Evolutionary conservation across 352 stramenopile species (phyloP), one percentile per base, ranked within the genome.

Genomic region (Pythium phragmitis): DNA sequence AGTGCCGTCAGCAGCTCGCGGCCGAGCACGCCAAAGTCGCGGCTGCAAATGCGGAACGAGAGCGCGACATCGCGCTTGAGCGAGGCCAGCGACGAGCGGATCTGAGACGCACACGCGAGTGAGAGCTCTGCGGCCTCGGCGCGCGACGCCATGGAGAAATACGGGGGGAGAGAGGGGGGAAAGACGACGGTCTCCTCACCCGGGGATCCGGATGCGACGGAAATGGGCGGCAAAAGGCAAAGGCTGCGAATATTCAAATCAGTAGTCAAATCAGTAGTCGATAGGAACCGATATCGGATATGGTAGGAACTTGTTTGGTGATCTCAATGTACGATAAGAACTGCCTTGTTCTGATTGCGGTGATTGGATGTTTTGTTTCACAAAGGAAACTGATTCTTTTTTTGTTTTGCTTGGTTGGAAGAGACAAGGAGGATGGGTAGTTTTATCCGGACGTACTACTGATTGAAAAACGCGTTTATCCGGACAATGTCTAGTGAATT

Each of bases 21-120:
- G 2, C 85, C 85, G 6, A 94, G 70, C n/a, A 83, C 63, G 55
- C 72, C 70, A 52, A 92, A 92, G 69, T 94, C 85, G 52, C 75
- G 79, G 47, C 75, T 73, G 61, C 82, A 94, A 33, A 92, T 70
- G 13, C 80, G 76, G 52, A 94, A 80, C 42, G 82, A 92, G 11
- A 74, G 63, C 43, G 78, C 72, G 51, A 94, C 81, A 64, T 94
- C 85, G 51, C 67, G 72, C 55, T 85, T 81, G 37, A 94, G 78
- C 37, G 68, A 60, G 2, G 33, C 52, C 9, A 94, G 66, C 39
- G 73, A 77, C 36, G 42, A 36, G 37, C 74, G 72, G 42, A 92
- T 73, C 47, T 82, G 76, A 21, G 30, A 26, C 5, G 57, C 58
- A 17, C 57, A 63, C 48, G 36, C 45, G 26, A 58, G 65, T 19